phyloP scores from a whole-genome alignment of 192 early-diverging fungal genomes.

The Coemansia sp. region DNA sequence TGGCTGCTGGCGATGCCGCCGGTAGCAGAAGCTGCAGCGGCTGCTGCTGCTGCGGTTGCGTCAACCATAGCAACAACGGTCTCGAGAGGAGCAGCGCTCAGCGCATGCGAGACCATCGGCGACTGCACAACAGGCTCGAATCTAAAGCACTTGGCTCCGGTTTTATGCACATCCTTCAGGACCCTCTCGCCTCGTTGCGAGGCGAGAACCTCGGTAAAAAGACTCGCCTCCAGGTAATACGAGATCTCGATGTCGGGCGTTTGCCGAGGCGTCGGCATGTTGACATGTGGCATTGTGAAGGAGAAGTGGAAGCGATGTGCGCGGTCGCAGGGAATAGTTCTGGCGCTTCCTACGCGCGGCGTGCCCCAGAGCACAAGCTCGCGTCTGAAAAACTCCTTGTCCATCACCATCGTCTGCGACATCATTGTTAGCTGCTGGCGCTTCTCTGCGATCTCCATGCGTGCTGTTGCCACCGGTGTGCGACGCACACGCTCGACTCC shows the following conservation, averaged over 20 bases:
- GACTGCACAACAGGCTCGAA: constrained; percentile 54
- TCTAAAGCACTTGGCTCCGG: constrained; percentile 32
- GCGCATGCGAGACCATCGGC: constrained; percentile 21
- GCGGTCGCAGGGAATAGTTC: constrained; percentile 32
- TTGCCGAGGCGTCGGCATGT: constrained; percentile 54
- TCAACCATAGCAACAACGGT: constrained; percentile 40
- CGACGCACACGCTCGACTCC: constrained; percentile 53
- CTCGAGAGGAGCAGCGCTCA: constrained; percentile 30
- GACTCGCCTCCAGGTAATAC: constrained; percentile 48
- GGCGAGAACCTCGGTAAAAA: constrained; percentile 39
- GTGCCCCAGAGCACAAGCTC: constrained; percentile 54
- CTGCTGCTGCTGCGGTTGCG: constrained; percentile 11
- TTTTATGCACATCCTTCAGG: constrained; percentile 45
- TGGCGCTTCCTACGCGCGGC: constrained; percentile 24
- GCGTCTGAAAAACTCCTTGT: constrained; percentile 55
- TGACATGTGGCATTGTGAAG: constrained; percentile 56
- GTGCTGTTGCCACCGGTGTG: constrained; percentile 34
- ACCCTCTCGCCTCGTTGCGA: constrained; percentile 33
- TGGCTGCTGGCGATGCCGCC: background rate
- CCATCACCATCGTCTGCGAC: constrained; percentile 51
- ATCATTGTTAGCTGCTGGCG: constrained; percentile 45
- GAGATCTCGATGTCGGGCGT: constrained; percentile 54
- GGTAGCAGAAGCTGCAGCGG: background rate
- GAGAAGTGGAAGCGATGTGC: constrained; percentile 55
- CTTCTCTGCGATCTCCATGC: constrained; percentile 26